A percentile compares a stretch with the other conserved stretches of the same genome.
phyloP scores from a whole-genome alignment of 108 stramenopile genomes.

The Fragilaria crotonensis region DNA sequence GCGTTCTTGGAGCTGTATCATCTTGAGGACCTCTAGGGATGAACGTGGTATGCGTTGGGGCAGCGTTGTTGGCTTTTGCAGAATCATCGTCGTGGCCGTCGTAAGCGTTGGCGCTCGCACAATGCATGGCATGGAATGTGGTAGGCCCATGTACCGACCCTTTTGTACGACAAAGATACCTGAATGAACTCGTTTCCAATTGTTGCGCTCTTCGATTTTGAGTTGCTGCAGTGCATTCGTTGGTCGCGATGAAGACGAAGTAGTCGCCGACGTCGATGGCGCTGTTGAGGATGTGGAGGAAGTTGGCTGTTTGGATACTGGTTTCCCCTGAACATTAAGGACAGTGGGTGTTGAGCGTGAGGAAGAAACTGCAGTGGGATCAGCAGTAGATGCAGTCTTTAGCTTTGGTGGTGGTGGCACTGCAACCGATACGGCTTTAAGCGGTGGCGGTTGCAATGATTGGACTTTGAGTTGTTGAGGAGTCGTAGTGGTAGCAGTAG shows the following conservation, averaged over 20 bases:
- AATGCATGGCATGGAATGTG: slow-evolving; percentile 17
- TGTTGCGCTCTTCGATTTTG: slow-evolving; percentile 21
- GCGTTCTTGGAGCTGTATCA: slow-evolving; percentile 2
- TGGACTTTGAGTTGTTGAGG: slow-evolving; percentile 13
- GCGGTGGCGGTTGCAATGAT: slow-evolving; percentile 10
- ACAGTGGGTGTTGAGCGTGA: slow-evolving; percentile 3
- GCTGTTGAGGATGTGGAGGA: slow-evolving; percentile 1
- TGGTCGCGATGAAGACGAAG: background rate
- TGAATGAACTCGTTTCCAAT: slow-evolving; percentile 46
- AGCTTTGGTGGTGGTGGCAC: slow-evolving; percentile 14
- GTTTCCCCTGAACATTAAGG: too few species aligned
- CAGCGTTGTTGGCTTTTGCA: background rate
- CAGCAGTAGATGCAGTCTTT: slow-evolving; percentile 12
- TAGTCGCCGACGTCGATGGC: too few species aligned
- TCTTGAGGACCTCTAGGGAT: background rate
- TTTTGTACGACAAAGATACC: slow-evolving; percentile 48
- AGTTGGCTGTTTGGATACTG: background rate
- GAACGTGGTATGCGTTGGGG: slow-evolving; percentile 4
- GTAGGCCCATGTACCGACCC: slow-evolving; percentile 24
- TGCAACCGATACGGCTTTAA: background rate
- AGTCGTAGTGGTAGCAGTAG: background rate
- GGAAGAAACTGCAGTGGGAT: background rate
- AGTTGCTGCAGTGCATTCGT: background rate
- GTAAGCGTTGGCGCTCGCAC: slow-evolving; percentile 5
- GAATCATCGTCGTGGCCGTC: background rate